A percentile compares a stretch with the other conserved stretches of the same genome.
These are phyloP conservation scores for Cinnamomum micranthum DNA, from an alignment of 164 flowering plant species.

Conservation along the genomic window DNA sequence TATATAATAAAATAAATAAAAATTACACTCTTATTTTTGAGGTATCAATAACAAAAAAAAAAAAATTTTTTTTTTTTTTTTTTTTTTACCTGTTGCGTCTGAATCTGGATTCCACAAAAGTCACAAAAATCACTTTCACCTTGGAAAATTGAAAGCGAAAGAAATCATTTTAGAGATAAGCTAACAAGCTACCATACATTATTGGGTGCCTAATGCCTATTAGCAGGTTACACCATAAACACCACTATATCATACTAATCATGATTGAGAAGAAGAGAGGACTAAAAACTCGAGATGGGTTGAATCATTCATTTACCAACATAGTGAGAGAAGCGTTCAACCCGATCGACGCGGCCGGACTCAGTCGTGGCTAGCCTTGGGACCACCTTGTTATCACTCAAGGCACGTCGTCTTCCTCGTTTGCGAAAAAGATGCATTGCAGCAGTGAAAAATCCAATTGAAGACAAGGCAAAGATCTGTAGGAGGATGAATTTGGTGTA, in stretches of 20 bases:
- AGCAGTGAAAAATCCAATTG: constrained; percentile 30
- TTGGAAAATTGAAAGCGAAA: too few relatives aligned
- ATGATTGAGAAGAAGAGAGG: background rate
- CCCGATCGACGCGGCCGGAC: constrained; percentile 46
- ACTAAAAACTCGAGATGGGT: background rate
- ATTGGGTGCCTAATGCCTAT: too few relatives aligned
- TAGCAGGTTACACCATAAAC: too few relatives aligned
- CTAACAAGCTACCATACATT: too few relatives aligned
- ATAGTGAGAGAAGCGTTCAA: constrained; percentile 75
- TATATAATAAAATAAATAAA: too few relatives aligned
- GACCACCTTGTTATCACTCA: constrained; percentile 21
- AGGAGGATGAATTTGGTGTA: constrained; percentile 17
- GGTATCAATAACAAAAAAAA: too few relatives aligned
- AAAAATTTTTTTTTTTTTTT: too few relatives aligned
- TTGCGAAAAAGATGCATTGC: constrained; percentile 24
- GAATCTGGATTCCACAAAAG: too few relatives aligned
- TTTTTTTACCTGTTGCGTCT: too few relatives aligned
- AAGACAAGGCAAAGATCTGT: constrained; percentile 26
- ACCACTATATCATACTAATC: background rate
- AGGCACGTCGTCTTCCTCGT: background rate
- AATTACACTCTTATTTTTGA: too few relatives aligned
- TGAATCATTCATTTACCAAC: constrained; percentile 48
- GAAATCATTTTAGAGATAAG: too few relatives aligned
- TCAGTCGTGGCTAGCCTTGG: constrained; percentile 42
- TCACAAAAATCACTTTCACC: too few relatives aligned